Evolutionary conservation across 495 filamentous ascomycete genomes (phyloP).

Genomic region (Neurospora tetraspora): DNA sequence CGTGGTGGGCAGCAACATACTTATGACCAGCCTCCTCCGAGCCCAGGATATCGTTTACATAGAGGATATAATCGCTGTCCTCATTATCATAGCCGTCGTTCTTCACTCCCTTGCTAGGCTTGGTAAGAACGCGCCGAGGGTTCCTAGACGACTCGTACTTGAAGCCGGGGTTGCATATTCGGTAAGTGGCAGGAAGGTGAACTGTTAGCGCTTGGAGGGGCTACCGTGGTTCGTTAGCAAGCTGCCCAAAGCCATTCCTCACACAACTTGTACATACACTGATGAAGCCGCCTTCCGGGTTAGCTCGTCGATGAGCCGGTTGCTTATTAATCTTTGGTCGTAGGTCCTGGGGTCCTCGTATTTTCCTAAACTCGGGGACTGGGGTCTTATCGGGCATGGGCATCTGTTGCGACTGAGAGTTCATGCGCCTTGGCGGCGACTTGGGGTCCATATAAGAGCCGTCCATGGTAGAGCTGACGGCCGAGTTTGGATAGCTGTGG

Average conservation of each 20-base stretch:
- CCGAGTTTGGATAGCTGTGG: constrained; percentile 53
- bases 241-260: background rate
- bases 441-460: constrained; percentile 65
- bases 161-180: constrained; percentile 96
- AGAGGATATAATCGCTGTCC: constrained; percentile 98
- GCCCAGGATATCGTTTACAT: constrained; percentile 97
- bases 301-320: constrained; percentile 83
- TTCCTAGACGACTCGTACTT: constrained; percentile 99
- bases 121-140: constrained; percentile 92
- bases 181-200: constrained; percentile 88
- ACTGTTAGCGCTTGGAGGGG: constrained; percentile 93
- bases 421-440: constrained; percentile 50
- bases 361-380: constrained; percentile 77
- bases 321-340: constrained; percentile 76
- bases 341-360: constrained; percentile 62
- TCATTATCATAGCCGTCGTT: constrained; percentile 99
- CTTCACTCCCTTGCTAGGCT: constrained; percentile 97
- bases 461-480: constrained; percentile 53
- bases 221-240: constrained; percentile 33
- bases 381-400: constrained; percentile 51
- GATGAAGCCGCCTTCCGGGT: constrained; percentile 97
- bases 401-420: constrained; percentile 34
- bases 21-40: constrained; percentile 98
- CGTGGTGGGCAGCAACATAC: constrained; percentile 38
- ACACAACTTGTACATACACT: constrained; percentile 53